A percentile compares a stretch with the other conserved stretches of the same genome.
These are phyloP conservation scores for Dactylellina cionopaga DNA, from an alignment of 2,329 filamentous ascomycete genomes.

Conservation along the genomic window DNA sequence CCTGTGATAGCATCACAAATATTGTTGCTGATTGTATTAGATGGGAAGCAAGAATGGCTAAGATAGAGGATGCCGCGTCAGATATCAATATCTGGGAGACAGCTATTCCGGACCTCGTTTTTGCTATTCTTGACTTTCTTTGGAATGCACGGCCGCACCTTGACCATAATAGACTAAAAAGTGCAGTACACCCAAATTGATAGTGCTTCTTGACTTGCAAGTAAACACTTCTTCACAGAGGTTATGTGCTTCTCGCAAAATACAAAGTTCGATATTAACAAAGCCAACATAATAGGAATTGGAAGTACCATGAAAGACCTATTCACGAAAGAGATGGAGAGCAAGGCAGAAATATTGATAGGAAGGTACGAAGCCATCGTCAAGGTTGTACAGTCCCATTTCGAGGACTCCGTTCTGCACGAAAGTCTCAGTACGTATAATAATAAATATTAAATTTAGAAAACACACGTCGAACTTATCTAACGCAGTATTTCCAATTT, in stretches of 20 bases:
- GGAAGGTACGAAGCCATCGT: conserved; percentile 28
- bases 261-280: neutral
- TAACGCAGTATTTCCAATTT: neutral
- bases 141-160: conserved; percentile 37
- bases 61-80: conserved; percentile 3
- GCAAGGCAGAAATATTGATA: conserved; percentile 15
- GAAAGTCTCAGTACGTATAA: conserved; percentile 28
- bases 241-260: neutral
- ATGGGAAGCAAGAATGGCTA: conserved; percentile 30
- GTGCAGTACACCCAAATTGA: neutral
- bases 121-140: conserved; percentile 32
- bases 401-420: conserved; percentile 26
- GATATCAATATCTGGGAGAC: conserved; percentile 40
- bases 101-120: conserved; percentile 25
- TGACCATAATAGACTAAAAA: conserved; percentile 26
- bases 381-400: conserved; percentile 21
- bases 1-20: conserved; percentile 37
- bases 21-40: conserved; percentile 33
- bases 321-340: conserved; percentile 28
- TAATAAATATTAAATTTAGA: no score
- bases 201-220: neutral
- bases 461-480: no score
- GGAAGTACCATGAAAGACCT: conserved; percentile 35
- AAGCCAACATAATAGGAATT: conserved; percentile 7
- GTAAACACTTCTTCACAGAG: neutral